These are phyloP conservation scores for Xylaria castorea DNA, from an alignment of 495 filamentous ascomycete genomes.

Conservation along the genomic window DNA sequence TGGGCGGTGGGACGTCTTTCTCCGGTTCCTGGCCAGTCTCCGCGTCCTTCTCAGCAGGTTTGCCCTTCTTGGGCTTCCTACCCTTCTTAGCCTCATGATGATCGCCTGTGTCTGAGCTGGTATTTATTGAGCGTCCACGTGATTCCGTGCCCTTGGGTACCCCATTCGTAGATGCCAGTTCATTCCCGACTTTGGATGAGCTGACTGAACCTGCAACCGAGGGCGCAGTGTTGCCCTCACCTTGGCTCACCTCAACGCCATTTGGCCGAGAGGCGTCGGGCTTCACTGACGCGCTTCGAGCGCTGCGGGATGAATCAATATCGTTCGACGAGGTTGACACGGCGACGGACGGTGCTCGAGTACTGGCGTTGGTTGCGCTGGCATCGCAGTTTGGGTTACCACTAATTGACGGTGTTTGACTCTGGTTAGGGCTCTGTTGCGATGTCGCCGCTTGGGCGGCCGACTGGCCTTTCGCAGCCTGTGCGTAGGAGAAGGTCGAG, in stretches of 20 bases:
- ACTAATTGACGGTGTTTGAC: conserved; percentile 68
- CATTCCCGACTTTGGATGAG: conserved; percentile 28
- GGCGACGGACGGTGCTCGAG: conserved; percentile 41
- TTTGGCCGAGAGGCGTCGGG: conserved; percentile 30
- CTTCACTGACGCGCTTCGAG: conserved; percentile 41
- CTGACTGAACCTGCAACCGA: conserved; percentile 32
- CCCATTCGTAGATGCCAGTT: conserved; percentile 36
- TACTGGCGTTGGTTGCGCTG: conserved; percentile 57
- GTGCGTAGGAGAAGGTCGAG: conserved; percentile 85
- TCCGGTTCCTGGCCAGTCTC: conserved; percentile 49
- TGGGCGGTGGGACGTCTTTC: conserved; percentile 56
- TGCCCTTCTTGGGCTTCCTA: conserved; percentile 57
- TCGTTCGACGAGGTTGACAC: conserved; percentile 70
- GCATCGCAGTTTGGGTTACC: conserved; percentile 71
- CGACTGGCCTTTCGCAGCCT: conserved; percentile 81
- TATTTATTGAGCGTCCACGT: conserved; percentile 38
- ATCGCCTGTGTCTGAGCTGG: conserved; percentile 49
- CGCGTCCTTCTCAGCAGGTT: conserved; percentile 51
- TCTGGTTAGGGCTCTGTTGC: conserved; percentile 72
- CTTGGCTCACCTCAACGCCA: conserved; percentile 31
- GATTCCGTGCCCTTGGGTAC: conserved; percentile 32
- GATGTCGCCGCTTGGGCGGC: conserved; percentile 39
- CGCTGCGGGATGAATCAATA: conserved; percentile 45
- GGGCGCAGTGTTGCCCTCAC: conserved; percentile 26
- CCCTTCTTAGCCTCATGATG: conserved; percentile 50